Base-by-base conservation (phyloP, 2,329 filamentous ascomycete species). In the Neopestalotiopsis sp. region DNA sequence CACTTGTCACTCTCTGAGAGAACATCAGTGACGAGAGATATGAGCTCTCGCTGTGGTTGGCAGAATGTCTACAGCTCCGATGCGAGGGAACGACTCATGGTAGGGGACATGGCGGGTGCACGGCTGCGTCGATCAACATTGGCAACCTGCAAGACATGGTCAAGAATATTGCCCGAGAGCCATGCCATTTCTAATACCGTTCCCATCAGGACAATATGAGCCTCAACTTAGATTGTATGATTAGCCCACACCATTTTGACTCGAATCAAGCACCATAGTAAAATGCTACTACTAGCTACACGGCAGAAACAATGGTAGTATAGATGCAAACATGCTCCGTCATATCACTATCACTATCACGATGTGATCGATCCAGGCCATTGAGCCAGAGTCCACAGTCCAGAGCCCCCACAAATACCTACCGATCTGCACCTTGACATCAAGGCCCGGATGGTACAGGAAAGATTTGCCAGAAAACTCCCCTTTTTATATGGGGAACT, bases 381-480 rank as follows among this genome's bases (percentile, higher is more conserved):
- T 53, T 53, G 17, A n/a, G 45, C 17, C 14, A 17, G 45, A 53
- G 7, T 9, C 45, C 20, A 17, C 45, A 24, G 45, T 53, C 45
- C 45, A 20, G n/a, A 53, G 20, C 45, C 45, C 45, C 45, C 45
- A 53, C 6, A 53, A 20, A 28, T 28, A 28, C 24, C 24, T 24
- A 53, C 20, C 20, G 45, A 53, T 53, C n/a, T 53, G 45, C 45
- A 53, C 45, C 45, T 53, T 53, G 45, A 53, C 45, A 53, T 53
- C 45, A 53, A 53, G 45, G 6, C 6, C 17, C 20, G 1, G 45
- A 20, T 9, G 3, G 17, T 20, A 7, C 42, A 20, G 45, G 6
- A 53, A 53, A 20, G 14, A 53, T 53, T 53, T 10, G 6, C n/a
- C 20, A 53, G 34, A 38, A 38, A 38, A 38, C 34, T 38, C 34